Evolutionary conservation across 192 early-diverging fungal genomes (phyloP).

Genomic region (Thamnidium elegans): DNA sequence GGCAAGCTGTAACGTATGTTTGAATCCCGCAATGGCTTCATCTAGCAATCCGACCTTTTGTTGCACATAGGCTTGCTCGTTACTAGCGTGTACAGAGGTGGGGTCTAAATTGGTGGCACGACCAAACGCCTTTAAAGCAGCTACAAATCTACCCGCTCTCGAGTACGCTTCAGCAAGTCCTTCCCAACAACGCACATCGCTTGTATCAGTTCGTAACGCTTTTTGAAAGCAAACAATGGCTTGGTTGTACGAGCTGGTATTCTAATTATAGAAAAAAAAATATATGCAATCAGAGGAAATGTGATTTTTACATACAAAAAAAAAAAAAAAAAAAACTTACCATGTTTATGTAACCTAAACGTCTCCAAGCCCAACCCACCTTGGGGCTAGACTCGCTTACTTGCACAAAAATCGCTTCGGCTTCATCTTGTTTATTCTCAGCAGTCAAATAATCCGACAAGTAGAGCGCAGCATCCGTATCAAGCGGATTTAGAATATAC

Average conservation of each 20-base stretch:
- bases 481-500: constrained; percentile 61
- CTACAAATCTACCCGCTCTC: constrained; percentile 66
- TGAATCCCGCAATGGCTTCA: constrained; percentile 52
- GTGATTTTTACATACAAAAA: background rate
- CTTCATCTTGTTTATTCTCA: constrained; percentile 42
- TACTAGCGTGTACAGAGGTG: constrained; percentile 38
- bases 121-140: constrained; percentile 73
- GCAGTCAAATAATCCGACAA: constrained; percentile 64
- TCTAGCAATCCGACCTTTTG: constrained; percentile 49
- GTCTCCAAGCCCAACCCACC: constrained; percentile 75
- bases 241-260: constrained; percentile 39
- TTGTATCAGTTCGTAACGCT: constrained; percentile 69
- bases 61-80: constrained; percentile 50
- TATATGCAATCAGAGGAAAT: no score
- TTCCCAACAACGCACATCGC: constrained; percentile 68
- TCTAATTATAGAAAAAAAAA: constrained; percentile 32
- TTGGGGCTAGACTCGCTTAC: constrained; percentile 41
- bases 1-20: constrained; percentile 32
- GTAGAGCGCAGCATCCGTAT: constrained; percentile 62
- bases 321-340: constrained; percentile 22
- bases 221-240: constrained; percentile 77
- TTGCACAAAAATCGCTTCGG: constrained; percentile 47
- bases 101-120: constrained; percentile 69
- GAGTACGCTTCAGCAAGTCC: constrained; percentile 75
- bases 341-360: constrained; percentile 72